Evolutionary conservation across 1,284 basidiomycete species (phyloP).

Genomic region (Papiliotrema flavescens): DNA sequence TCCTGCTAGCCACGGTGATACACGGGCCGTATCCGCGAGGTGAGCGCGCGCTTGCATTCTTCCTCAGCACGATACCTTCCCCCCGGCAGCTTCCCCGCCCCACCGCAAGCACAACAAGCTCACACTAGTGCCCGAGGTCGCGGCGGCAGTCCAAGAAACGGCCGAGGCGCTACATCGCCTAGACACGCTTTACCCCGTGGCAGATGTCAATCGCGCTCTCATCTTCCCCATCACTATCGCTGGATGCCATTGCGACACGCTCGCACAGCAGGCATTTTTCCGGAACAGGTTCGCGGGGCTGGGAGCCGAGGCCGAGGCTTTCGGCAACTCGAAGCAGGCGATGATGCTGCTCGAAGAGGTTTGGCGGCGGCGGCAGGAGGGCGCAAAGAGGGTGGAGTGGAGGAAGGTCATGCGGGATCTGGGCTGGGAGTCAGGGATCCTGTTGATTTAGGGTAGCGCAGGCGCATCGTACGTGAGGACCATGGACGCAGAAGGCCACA

Average conservation of each 20-base stretch:
- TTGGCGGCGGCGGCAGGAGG: conserved; percentile 52
- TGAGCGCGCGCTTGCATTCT: too few relatives aligned
- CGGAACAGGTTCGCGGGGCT: conserved; percentile 53
- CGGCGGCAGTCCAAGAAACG: conserved; percentile 48
- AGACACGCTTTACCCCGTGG: conserved; percentile 29
- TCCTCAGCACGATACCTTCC: too few relatives aligned
- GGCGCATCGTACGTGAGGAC: too few relatives aligned
- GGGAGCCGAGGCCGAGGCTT: conserved; percentile 53
- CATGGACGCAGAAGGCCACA: too few relatives aligned
- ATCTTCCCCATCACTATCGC: conserved; percentile 44
- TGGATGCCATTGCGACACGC: conserved; percentile 19
- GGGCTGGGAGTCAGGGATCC: too few relatives aligned
- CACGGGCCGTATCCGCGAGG: conserved; percentile 24
- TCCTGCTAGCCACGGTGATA: conserved; percentile 19
- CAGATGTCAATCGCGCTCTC: conserved; percentile 68
- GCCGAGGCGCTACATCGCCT: conserved; percentile 50
- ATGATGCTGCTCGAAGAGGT: conserved; percentile 58
- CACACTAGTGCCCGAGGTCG: conserved; percentile 21
- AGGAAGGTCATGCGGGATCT: too few relatives aligned
- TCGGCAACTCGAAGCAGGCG: conserved; percentile 63
- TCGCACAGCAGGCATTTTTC: conserved; percentile 53
- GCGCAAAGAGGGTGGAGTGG: too few relatives aligned
- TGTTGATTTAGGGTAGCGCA: too few relatives aligned
- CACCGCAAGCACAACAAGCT: too few relatives aligned
- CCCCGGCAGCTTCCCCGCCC: too few relatives aligned